phyloP scores from a whole-genome alignment of 1,139 yeast genomes.

The Debaryomyces singareniensis region DNA sequence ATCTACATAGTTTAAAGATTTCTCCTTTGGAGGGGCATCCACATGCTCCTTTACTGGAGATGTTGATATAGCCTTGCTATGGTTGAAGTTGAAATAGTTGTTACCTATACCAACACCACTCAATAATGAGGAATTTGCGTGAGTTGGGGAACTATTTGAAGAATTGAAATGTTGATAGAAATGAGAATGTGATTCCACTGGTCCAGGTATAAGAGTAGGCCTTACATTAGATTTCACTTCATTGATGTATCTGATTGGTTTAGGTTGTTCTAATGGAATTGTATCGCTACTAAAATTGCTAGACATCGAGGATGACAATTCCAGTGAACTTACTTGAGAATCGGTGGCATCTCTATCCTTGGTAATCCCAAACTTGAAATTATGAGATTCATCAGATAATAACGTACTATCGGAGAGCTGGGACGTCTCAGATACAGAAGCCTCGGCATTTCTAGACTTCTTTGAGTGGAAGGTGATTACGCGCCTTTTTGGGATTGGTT shows the following conservation, averaged over 20 bases:
- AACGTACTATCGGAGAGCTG: background rate
- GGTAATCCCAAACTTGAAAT: background rate
- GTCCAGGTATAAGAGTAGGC: conserved; percentile 4
- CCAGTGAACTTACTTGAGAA: background rate
- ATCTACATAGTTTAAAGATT: conserved; percentile 29
- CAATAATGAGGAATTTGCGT: conserved; percentile 12
- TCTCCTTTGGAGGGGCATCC: conserved; percentile 13
- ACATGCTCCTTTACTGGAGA: conserved; percentile 14
- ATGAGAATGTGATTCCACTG: conserved; percentile 13
- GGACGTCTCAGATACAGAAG: background rate
- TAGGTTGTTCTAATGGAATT: conserved; percentile 16
- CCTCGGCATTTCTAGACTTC: conserved; percentile 8
- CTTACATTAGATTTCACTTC: conserved; percentile 9
- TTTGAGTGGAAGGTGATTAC: conserved; percentile 29
- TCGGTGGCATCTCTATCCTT: background rate
- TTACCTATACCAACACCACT: conserved; percentile 34
- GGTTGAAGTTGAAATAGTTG: conserved; percentile 27
- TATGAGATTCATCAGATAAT: background rate
- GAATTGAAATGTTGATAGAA: conserved; percentile 8
- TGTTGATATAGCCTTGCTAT: conserved; percentile 15
- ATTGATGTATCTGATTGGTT: conserved; percentile 15
- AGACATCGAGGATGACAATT: no score
- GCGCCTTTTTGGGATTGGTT: conserved; percentile 40
- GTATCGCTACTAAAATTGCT: conserved; percentile 1
- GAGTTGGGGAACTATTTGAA: conserved; percentile 10